Evolutionary conservation across 768 basidiomycete genomes (phyloP).

Genomic region (Butyriboletus loyo): DNA sequence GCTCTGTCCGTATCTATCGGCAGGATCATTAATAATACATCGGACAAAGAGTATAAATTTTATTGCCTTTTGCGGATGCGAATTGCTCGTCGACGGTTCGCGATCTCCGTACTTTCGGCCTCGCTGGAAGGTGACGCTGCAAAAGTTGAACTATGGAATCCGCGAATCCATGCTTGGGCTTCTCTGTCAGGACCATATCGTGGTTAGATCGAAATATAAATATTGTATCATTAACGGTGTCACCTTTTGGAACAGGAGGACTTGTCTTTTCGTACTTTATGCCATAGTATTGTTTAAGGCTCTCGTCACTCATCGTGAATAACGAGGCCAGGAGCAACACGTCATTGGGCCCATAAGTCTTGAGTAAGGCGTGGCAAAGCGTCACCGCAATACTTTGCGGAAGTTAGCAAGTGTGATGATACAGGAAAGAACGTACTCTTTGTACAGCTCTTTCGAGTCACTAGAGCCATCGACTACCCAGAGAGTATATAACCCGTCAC

Average conservation of each 20-base stretch:
- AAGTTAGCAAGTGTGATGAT: not conserved
- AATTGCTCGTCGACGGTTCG: not conserved
- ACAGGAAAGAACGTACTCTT: constrained; percentile 6
- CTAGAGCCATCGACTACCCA: not conserved
- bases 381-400: constrained; percentile 6
- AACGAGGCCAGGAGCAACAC: constrained; percentile 13
- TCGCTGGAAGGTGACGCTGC: not conserved
- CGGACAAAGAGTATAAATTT: not conserved
- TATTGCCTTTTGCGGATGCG: not conserved
- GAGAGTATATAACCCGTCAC: not conserved
- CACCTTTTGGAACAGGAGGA: not conserved
- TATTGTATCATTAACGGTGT: not conserved
- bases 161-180: not conserved
- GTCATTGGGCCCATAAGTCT: constrained; percentile 9
- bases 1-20: not conserved
- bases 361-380: constrained; percentile 11
- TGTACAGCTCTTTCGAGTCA: not conserved
- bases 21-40: not conserved
- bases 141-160: not conserved
- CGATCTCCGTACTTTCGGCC: not conserved
- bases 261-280: not conserved
- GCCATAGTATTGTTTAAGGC: not conserved
- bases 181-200: not conserved
- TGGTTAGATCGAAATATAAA: not conserved
- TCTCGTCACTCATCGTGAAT: not conserved